phyloP scores from a whole-genome alignment of 306 rosid species.

The Astragalus glycyphyllos region DNA sequence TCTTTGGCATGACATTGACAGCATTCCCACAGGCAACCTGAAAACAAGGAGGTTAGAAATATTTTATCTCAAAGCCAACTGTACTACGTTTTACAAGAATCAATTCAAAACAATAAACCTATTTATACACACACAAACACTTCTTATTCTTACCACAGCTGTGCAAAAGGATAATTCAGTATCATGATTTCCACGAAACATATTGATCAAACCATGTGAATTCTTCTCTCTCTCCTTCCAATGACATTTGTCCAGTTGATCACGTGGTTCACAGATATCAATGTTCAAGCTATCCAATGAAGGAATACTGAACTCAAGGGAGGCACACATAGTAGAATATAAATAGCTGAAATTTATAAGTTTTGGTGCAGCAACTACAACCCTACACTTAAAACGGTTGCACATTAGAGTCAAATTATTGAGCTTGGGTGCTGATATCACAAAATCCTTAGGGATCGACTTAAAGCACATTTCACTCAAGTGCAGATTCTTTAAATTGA shows the following conservation, averaged over 20 bases:
- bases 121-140: background rate
- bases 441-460: slow-evolving; percentile 53
- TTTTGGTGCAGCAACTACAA: slow-evolving; percentile 51
- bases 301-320: slow-evolving; percentile 51
- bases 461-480: slow-evolving; percentile 47
- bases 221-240: slow-evolving; percentile 35
- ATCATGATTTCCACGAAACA: slow-evolving; percentile 43
- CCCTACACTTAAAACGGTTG: slow-evolving; percentile 53
- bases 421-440: slow-evolving; percentile 57
- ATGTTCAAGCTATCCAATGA: slow-evolving; percentile 46
- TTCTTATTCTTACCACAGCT: background rate
- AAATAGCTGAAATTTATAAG: slow-evolving; percentile 55
- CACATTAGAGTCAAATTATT: slow-evolving; percentile 45
- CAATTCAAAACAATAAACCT: slow-evolving; percentile 18
- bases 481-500: slow-evolving; percentile 54
- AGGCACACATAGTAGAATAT: slow-evolving; percentile 44
- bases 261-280: slow-evolving; percentile 47
- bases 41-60: slow-evolving; percentile 18
- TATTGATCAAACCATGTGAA: slow-evolving; percentile 52
- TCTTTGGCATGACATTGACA: slow-evolving; percentile 32
- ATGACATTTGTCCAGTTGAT: slow-evolving; percentile 37
- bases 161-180: slow-evolving; percentile 38
- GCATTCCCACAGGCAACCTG: slow-evolving; percentile 45
- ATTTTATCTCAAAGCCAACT: slow-evolving; percentile 1
- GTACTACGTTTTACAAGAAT: background rate